Evolutionary conservation across 176 grass and related monocot genomes (phyloP), one percentile per base, ranked within the genome.

Genomic region (Typha latifolia): DNA sequence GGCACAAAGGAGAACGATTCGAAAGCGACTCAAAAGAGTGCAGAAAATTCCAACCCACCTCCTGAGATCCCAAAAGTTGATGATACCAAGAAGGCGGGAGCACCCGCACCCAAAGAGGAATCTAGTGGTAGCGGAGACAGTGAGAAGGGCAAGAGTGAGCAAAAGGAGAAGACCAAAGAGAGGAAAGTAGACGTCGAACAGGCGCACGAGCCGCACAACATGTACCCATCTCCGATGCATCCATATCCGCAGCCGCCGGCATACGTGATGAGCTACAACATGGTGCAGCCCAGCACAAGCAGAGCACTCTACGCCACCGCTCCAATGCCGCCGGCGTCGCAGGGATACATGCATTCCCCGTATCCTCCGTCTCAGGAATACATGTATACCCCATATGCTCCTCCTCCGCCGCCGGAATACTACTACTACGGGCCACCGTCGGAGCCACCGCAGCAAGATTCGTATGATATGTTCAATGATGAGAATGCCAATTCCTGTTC

Each of bases 401-500:
- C 75, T 0, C 56, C 79, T 21, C 72, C 76, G 8, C 75, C 80
- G 22, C 72, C 76, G 19, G 72, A 59, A 11, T 16, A 76, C 63
- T 72, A 82, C 77, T 86, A 90, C 82, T 79, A 84, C 57, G 64
- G 87, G 20, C 69, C 77, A 22, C 62, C 84, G 34, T 66, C 61
- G 24, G 77, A 67, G 64, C 65, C 75, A 64, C 77, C 77, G 23
- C 83, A 73, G 67, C 59, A 61, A 0, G 79, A 89, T 61, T 72
- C 76, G 7, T 48, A 67, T 51, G 81, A 84, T 20, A 74, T 84
- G 78, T 89, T 84, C 78, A 72, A 78, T 13, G 86, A 89, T 52
- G 86, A 89, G 81, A 84, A 84, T 66, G 74, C 86, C 49, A 81
- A 79, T 52, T 81, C 86, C 19, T 89, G 86, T 78, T 70, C 55